Evolutionary conservation across 768 basidiomycete genomes (phyloP).

Genomic region (Lactarius tabidus): DNA sequence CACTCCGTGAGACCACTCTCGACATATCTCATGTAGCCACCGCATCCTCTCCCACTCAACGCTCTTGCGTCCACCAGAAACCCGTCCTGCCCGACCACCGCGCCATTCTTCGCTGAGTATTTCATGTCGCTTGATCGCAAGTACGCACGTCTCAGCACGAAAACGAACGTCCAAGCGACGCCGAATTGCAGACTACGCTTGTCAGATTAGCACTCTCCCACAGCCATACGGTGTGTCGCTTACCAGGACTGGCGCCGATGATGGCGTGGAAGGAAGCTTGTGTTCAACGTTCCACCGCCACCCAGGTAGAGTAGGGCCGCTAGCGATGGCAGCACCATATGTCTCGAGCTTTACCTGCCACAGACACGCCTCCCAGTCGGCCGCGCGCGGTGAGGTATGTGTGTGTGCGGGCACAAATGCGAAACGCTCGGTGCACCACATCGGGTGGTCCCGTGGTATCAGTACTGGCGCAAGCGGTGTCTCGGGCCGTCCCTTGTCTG

Average conservation of each 20-base stretch:
- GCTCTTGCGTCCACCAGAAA: constrained; percentile 32
- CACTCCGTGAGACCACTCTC: constrained; percentile 34
- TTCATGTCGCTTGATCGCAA: constrained; percentile 41
- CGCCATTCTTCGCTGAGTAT: constrained; percentile 32
- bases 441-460: constrained; percentile 39
- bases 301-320: constrained; percentile 28
- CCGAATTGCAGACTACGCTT: constrained; percentile 38
- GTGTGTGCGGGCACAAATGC: constrained; percentile 30
- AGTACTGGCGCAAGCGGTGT: constrained; percentile 44
- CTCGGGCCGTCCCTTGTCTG: constrained; percentile 37
- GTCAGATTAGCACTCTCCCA: background rate
- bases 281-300: constrained; percentile 21
- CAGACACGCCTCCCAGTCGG: constrained; percentile 62
- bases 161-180: constrained; percentile 46
- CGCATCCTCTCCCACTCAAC: constrained; percentile 38
- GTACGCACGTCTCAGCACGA: constrained; percentile 51
- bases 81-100: constrained; percentile 11
- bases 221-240: constrained; percentile 1
- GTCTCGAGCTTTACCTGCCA: constrained; percentile 61
- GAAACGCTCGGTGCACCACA: constrained; percentile 62
- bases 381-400: constrained; percentile 39
- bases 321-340: constrained; percentile 38
- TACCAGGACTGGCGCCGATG: constrained; percentile 8
- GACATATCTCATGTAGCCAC: constrained; percentile 57
- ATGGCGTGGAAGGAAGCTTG: background rate